Evolutionary conservation across 1,284 basidiomycete genomes (phyloP).

Genomic region (Vanrija pseudolonga): DNA sequence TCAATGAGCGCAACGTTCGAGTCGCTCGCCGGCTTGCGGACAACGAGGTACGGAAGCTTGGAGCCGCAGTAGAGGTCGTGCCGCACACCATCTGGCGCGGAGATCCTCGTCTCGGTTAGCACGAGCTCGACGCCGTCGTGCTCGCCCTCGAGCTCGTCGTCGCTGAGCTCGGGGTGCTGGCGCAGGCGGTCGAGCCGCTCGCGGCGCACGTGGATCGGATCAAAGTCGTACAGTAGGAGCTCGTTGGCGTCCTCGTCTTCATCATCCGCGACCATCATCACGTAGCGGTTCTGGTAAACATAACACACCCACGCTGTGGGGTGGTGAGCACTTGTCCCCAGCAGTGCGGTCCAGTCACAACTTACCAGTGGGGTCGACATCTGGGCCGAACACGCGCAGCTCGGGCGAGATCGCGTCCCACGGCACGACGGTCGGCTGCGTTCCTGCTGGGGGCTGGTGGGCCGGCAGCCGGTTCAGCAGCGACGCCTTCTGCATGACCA

Average conservation of each 20-base stretch:
- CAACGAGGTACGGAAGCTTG: slow-evolving; percentile 37
- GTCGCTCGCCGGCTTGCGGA: slow-evolving; percentile 13
- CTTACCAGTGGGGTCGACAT: slow-evolving; percentile 22
- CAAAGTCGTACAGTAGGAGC: slow-evolving; percentile 42
- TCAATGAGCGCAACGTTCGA: slow-evolving; percentile 41
- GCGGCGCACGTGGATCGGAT: slow-evolving; percentile 33
- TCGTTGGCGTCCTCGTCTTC: background rate
- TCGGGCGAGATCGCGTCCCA: slow-evolving; percentile 39
- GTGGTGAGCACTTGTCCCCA: background rate
- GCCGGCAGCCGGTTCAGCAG: slow-evolving; percentile 16
- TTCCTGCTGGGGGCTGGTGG: background rate
- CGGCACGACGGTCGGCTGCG: slow-evolving; percentile 14
- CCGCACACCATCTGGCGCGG: slow-evolving; percentile 11
- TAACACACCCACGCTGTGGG: slow-evolving; percentile 47
- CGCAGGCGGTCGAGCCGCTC: slow-evolving; percentile 23
- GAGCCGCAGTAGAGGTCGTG: slow-evolving; percentile 23
- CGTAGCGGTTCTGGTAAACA: slow-evolving; percentile 46
- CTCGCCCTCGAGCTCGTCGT: slow-evolving; percentile 12
- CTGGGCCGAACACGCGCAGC: slow-evolving; percentile 38
- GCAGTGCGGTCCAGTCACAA: too few species aligned
- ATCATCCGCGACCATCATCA: slow-evolving; percentile 12
- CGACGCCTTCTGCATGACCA: slow-evolving; percentile 30
- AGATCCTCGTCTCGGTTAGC: slow-evolving; percentile 25
- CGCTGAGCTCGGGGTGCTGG: background rate
- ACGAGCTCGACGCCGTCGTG: slow-evolving; percentile 23